Evolutionary conservation across 2,329 filamentous ascomycete species (phyloP), one percentile per base, ranked within the genome.

Genomic region (Chalaropsis ovoidea): DNA sequence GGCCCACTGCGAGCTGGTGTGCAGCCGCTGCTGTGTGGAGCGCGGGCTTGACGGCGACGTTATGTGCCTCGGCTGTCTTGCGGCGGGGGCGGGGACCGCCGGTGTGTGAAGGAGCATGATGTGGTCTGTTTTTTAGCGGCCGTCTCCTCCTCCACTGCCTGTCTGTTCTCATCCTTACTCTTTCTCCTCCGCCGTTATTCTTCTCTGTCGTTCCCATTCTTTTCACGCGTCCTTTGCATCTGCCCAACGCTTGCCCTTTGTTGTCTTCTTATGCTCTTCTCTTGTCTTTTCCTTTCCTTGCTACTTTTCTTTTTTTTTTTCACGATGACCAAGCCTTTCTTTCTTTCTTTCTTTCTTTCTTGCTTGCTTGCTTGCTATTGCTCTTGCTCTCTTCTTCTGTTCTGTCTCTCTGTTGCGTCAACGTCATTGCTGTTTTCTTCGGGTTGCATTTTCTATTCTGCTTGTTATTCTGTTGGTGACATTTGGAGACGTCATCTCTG

Each of bases 1-100:
- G 39, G 78, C 78, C 7, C 82, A 85, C 69, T 75, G 77, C 8
- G 75, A 78, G 42, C 79, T 82, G 69, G 77, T 88, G 2, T 89
- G 86, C 72, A 87, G 86, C 71, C 78, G 80, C 19, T 89, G 86
- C 74, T 88, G 86, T 71, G 80, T 88, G 2, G 86, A 89, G 72
- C 79, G 78, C 27, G 86, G 85, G 0, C 71, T 75, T 22, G 81
- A 87, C 64, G 86, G 86, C 31, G 85, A 88, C 61, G 80, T 87
- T 4, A 81, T 84, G 67, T 89, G 86, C 70, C 73, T 87, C 61
- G 84, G 84, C 1, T 89, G 86, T 69, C 75, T 86, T 31, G 31
- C 31, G 49, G 76, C 77, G 19, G 39, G 64, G 43, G 15, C 31
- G 39, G 24, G 27, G 52, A 56, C 3, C 19, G 39, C 41, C 8